Percentiles rank a stretch among this genome's conserved stretches.
Conservation (phyloP, 2,329 filamentous ascomycete genomes). For the Neocucurbitaria cava region DNA sequence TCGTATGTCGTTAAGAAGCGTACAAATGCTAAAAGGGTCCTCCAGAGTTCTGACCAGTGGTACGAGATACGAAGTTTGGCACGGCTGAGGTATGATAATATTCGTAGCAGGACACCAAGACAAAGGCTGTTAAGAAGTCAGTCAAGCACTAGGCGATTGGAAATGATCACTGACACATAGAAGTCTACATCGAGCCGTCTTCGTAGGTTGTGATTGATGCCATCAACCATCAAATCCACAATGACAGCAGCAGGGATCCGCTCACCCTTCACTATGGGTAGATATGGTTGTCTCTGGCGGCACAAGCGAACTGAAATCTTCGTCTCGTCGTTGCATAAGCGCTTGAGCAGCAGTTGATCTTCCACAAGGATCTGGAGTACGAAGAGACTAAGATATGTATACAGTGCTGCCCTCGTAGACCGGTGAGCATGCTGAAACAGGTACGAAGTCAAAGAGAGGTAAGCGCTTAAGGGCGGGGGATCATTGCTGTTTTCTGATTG, state of each 20-base stretch:
- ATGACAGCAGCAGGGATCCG: slow-evolving; percentile 77
- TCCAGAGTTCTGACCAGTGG: slow-evolving; percentile 96
- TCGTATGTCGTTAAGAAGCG: slow-evolving; percentile 90
- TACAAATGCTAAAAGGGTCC: slow-evolving; percentile 83
- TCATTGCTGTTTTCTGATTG: slow-evolving; percentile 66
- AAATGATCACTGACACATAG: slow-evolving; percentile 64
- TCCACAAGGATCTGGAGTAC: slow-evolving; percentile 86
- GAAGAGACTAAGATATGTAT: slow-evolving; percentile 85
- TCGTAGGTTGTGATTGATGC: slow-evolving; percentile 91
- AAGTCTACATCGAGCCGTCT: slow-evolving; percentile 83
- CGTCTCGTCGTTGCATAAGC: slow-evolving; percentile 80
- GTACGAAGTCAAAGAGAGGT: slow-evolving; percentile 90
- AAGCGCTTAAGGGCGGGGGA: slow-evolving; percentile 79
- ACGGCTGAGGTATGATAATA: slow-evolving; percentile 83
- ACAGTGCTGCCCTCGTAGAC: slow-evolving; percentile 77
- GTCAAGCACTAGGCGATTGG: not conserved
- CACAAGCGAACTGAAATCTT: slow-evolving; percentile 81
- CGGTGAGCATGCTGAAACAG: slow-evolving; percentile 92
- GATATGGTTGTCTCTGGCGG: slow-evolving; percentile 84
- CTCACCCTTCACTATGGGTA: slow-evolving; percentile 76
- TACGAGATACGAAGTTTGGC: slow-evolving; percentile 82
- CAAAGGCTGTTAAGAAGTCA: slow-evolving; percentile 62
- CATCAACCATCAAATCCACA: slow-evolving; percentile 87
- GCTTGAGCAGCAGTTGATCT: slow-evolving; percentile 81
- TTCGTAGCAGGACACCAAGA: slow-evolving; percentile 80